Base-by-base conservation (phyloP, 805 yeast genomes). In the Candida quercuum region DNA sequence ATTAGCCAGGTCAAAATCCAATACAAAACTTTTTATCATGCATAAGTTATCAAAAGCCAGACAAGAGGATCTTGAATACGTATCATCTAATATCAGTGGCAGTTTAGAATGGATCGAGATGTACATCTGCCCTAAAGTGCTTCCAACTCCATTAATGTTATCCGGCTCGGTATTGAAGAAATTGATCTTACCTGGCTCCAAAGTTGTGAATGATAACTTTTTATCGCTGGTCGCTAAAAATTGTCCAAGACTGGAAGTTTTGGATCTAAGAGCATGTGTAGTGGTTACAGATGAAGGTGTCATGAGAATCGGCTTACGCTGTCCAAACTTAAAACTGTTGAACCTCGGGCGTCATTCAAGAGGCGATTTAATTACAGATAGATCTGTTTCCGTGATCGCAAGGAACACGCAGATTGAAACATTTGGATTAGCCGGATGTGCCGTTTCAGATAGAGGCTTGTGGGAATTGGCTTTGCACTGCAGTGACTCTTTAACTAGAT, bases 361-460 rank as follows among this genome's bases (percentile, higher is more conserved):
- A 36, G 86, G 89, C 25, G 72, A 76, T 29, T 59, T 72, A 22
- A 75, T 89, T 33, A 80, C 95, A 1, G 91, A 86, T 63, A 66
- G 73, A 26, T 76, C 93, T 6, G 57, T 88, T 19, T 63, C 73
- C 12, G 70, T 72, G 12, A 60, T 88, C 20, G 72, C 78, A 9
- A 65, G 66, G 25, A 73, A 74, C 48, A 80, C 54, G 57, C 18
- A 56, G 62, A 16, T 67, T 81, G 32, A 69, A 32, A 87, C 96
- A 0, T 64, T 89, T 31, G 97, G 97, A 0, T 63, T 87, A 16
- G 96, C 97, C 0, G 98, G 98, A 6, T 86, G 96, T 57, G 67
- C 74, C 31, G 72, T 89, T 15, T 76, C 85, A 7, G 96, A 89
- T 61, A 69, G 76, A 30, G 69, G 85, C 5, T 64, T 89, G 13